Base-by-base conservation (phyloP, 169 alveolate genomes). In the Plasmodium chabaudi region DNA sequence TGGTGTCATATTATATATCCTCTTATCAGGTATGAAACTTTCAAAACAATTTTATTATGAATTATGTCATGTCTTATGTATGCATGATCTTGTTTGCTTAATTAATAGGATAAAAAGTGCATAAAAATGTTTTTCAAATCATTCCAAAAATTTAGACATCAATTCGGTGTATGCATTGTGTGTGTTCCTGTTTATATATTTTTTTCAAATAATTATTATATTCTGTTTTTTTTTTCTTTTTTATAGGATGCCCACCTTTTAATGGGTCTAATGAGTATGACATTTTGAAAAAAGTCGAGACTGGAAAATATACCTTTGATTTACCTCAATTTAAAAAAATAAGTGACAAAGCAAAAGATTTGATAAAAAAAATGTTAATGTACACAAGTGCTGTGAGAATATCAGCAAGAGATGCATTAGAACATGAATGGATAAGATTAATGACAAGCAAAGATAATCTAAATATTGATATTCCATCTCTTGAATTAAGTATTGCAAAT, bases 171-270 rank as follows among this genome's bases (percentile, higher is more conserved):
- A 51, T 15, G 9, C 21, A 13, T 51, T 6, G 59, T 3, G n/a
- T 13, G 6, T 51, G 59, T 0, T n/a, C 19, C 39, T 49, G 1
- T 34, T 2, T 44, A 27, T 57, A 77, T 61, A 17, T 77, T 71
- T n/a, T 47, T 82, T 63, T 60, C 75, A 49, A n/a, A 64, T 9
- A 72, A 21, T 21, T 21, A 21, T 21, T 21, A 21, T 21, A 21
- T 21, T 21, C n/a, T n/a, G n/a, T n/a, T 21, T 49, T 6, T 17
- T 65, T 63, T 9, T 72, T 72, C n/a, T 72, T 67, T 19, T 47
- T 86, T 59, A 15, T 72, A 94, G 96, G 98, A 3, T 94, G 94
- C 87, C 98, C 98, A 5, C 98, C 98, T 4, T 97, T 97, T 87
- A 93, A 94, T 69, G 98, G 98, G 9, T 91, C 93, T 34, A 92